phyloP scores from a whole-genome alignment of 2,329 filamentous ascomycete genomes.

The Cytospora piceae region DNA sequence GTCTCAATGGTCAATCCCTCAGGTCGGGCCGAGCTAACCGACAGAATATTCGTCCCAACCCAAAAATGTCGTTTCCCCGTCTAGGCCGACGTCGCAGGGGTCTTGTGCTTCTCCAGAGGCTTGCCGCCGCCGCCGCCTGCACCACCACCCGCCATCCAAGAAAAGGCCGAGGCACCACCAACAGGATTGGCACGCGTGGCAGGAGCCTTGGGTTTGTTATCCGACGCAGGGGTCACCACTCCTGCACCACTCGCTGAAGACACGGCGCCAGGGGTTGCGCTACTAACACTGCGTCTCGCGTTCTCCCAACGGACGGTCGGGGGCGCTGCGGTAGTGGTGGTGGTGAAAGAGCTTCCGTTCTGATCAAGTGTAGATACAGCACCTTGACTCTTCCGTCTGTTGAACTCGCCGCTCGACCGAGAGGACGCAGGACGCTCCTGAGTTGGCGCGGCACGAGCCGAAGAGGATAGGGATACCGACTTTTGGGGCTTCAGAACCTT shows the following conservation, averaged over 20 bases:
- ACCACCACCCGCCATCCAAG: constrained; percentile 74
- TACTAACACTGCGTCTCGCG: constrained; percentile 52
- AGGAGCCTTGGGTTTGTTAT: constrained; percentile 39
- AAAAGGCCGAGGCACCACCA: constrained; percentile 90
- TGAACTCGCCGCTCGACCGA: constrained; percentile 52
- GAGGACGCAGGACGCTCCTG: constrained; percentile 55
- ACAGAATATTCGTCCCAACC: constrained; percentile 3
- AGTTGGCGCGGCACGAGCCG: constrained; percentile 53
- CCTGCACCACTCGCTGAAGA: constrained; percentile 35
- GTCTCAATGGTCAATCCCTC: neutral
- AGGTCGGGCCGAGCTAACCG: neutral
- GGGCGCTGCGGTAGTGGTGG: constrained; percentile 20
- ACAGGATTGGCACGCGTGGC: constrained; percentile 70
- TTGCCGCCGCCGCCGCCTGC: constrained; percentile 38
- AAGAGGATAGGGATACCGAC: constrained; percentile 52
- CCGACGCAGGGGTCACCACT: constrained; percentile 37
- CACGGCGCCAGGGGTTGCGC: constrained; percentile 31
- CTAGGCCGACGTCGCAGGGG: constrained; percentile 37
- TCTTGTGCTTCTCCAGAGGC: constrained; percentile 44
- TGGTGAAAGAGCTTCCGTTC: constrained; percentile 34
- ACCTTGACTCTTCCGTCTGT: constrained; percentile 57
- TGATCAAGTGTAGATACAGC: constrained; percentile 37
- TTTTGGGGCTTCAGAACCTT: constrained; percentile 86
- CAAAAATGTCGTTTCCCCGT: too few relatives aligned
- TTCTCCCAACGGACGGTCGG: constrained; percentile 53